Conservation (phyloP, 2,329 filamentous ascomycete species). For the Alternaria sp. region DNA sequence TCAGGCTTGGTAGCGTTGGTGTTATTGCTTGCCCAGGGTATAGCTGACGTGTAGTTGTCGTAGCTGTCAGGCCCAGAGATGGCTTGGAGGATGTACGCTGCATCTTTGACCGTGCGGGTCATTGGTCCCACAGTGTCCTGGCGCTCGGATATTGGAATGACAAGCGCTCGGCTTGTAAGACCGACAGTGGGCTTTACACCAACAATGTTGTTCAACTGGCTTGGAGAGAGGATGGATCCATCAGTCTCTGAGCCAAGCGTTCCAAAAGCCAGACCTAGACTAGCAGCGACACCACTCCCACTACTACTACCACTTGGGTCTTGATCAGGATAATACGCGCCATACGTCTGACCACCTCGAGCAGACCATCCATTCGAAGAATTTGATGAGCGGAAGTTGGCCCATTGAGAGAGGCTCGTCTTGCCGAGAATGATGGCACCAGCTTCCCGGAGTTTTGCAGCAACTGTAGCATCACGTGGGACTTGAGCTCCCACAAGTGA, state of each 20-base stretch:
- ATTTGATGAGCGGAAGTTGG: constrained; percentile 67
- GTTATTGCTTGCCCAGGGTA: constrained; percentile 58
- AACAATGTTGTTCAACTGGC: constrained; percentile 66
- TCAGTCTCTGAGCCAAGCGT: constrained; percentile 69
- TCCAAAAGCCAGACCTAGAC: constrained; percentile 67
- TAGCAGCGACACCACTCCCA: constrained; percentile 68
- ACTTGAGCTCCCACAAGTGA: constrained; percentile 67
- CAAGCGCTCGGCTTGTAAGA: constrained; percentile 67
- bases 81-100: constrained; percentile 64
- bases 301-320: constrained; percentile 59
- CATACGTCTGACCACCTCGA: constrained; percentile 68
- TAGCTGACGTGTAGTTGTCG: constrained; percentile 67
- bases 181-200: constrained; percentile 71
- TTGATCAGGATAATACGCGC: constrained; percentile 67
- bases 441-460: constrained; percentile 65
- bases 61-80: constrained; percentile 64
- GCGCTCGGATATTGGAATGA: constrained; percentile 70
- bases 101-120: constrained; percentile 66
- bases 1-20: constrained; percentile 60
- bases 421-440: constrained; percentile 73
- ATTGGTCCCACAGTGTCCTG: constrained; percentile 67
- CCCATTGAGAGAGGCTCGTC: constrained; percentile 71
- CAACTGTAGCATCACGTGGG: constrained; percentile 66
- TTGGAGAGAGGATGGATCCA: constrained; percentile 69
- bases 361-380: constrained; percentile 70